A percentile compares a stretch with the other conserved stretches of the same genome.
phyloP scores from a whole-genome alignment of 2,329 filamentous ascomycete species.

The Eutypa lata region DNA sequence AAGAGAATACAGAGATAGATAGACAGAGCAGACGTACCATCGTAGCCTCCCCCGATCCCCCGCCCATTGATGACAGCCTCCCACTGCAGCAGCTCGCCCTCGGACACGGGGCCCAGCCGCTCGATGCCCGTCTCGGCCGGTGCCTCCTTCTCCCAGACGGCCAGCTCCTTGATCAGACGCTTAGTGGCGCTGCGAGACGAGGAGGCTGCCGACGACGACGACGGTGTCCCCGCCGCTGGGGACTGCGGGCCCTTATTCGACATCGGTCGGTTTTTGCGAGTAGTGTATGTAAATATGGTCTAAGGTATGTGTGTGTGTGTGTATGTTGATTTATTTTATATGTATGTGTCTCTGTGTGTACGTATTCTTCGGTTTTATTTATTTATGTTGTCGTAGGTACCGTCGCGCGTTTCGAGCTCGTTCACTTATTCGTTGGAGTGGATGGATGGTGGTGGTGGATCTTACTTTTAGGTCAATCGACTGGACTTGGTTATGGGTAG shows the following conservation, averaged over 20 bases:
- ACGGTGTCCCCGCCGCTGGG: conserved; percentile 2
- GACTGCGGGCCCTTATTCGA: not conserved
- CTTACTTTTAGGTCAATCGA: no score
- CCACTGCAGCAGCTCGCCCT: conserved; percentile 56
- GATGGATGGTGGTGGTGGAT: no score
- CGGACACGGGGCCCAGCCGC: conserved; percentile 52
- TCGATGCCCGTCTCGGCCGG: conserved; percentile 53
- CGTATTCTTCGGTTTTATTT: no score
- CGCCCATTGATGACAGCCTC: conserved; percentile 59
- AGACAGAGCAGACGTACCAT: conserved; percentile 37
- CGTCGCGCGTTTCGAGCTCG: no score
- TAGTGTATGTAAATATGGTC: no score
- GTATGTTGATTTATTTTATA: no score
- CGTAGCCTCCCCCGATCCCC: conserved; percentile 54
- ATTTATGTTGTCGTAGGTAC: no score
- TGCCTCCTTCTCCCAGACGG: conserved; percentile 48
- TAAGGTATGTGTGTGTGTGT: no score
- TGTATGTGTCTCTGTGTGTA: not conserved
- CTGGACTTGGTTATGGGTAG: no score
- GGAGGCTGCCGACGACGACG: conserved; percentile 18
- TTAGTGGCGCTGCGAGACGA: conserved; percentile 49
- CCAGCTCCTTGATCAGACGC: conserved; percentile 57
- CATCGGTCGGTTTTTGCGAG: not conserved
- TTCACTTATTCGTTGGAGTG: no score
- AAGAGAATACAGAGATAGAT: no score